These are phyloP conservation scores for Saccharomyces eubayanus DNA, from an alignment of 805 yeast species.

Conservation along the genomic window DNA sequence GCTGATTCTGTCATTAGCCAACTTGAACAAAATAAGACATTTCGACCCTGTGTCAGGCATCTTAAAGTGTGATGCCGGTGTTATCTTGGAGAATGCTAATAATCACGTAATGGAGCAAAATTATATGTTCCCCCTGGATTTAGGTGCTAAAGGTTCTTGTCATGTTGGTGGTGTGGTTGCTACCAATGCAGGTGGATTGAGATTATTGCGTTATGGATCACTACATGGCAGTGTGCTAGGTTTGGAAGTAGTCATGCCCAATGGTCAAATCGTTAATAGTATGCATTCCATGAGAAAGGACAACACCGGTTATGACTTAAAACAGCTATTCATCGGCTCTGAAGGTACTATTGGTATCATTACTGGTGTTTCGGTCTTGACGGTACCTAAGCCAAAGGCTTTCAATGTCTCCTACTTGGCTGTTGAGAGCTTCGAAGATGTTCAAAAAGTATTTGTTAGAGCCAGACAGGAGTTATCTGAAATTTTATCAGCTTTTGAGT, in stretches of 20 bases:
- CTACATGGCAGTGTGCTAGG: constrained; percentile 89
- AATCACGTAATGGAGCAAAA: constrained; percentile 68
- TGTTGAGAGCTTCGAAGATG: constrained; percentile 71
- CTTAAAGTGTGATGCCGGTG: constrained; percentile 83
- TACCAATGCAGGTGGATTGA: constrained; percentile 91
- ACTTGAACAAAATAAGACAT: constrained; percentile 67
- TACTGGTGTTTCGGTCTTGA: constrained; percentile 81
- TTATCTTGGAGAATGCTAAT: constrained; percentile 81
- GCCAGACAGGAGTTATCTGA: constrained; percentile 78
- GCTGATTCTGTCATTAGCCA: constrained; percentile 60
- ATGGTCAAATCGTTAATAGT: constrained; percentile 73
- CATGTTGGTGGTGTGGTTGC: constrained; percentile 93
- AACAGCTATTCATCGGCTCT: constrained; percentile 86
- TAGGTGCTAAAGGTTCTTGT: constrained; percentile 96
- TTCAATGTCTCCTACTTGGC: constrained; percentile 86
- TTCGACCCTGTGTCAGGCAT: constrained; percentile 81
- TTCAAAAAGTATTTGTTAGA: constrained; percentile 67
- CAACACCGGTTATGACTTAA: constrained; percentile 89
- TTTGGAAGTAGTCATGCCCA: constrained; percentile 84
- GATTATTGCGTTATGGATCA: constrained; percentile 82
- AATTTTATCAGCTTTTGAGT: constrained; percentile 85
- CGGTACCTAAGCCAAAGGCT: constrained; percentile 82
- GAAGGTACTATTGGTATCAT: constrained; percentile 90
- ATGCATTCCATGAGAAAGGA: constrained; percentile 85
- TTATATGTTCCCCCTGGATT: constrained; percentile 83